These are phyloP conservation scores for Cladosporium sp. DNA, from an alignment of 2,329 filamentous ascomycete genomes.

Conservation along the genomic window DNA sequence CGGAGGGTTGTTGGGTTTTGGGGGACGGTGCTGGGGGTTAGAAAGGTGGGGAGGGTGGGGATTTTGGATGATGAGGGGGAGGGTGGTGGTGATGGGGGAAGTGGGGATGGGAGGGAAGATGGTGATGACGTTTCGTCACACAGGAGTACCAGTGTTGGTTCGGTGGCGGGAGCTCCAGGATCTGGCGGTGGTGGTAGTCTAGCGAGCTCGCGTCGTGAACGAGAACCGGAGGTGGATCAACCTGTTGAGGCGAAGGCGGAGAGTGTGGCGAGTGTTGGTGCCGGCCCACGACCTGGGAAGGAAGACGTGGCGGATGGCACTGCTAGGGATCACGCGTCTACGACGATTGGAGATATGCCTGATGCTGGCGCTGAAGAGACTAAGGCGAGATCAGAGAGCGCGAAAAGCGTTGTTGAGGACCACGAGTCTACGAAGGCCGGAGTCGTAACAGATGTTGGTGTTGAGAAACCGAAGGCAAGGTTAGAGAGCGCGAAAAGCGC, in stretches of 20 bases:
- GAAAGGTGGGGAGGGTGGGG: constrained; percentile 12
- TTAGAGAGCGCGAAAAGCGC: neutral
- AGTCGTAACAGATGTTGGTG: neutral
- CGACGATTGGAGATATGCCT: too few species aligned
- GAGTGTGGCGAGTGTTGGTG: neutral
- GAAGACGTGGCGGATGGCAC: neutral
- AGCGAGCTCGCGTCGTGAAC: neutral
- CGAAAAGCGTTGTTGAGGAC: neutral
- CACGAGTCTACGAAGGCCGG: neutral
- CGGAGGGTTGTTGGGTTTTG: constrained; percentile 10
- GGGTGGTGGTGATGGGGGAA: neutral
- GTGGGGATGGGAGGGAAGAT: neutral
- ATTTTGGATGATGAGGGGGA: neutral
- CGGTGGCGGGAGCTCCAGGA: neutral
- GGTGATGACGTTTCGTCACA: neutral
- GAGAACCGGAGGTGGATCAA: neutral
- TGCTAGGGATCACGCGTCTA: neutral
- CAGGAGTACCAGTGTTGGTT: neutral
- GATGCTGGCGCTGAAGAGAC: neutral
- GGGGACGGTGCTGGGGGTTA: constrained; percentile 5
- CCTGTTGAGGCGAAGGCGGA: neutral
- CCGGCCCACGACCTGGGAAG: neutral
- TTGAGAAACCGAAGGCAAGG: neutral
- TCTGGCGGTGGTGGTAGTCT: neutral
- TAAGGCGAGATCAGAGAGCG: neutral